Evolutionary conservation across 1,284 basidiomycete genomes (phyloP).

Genomic region (Porodaedalea pini): DNA sequence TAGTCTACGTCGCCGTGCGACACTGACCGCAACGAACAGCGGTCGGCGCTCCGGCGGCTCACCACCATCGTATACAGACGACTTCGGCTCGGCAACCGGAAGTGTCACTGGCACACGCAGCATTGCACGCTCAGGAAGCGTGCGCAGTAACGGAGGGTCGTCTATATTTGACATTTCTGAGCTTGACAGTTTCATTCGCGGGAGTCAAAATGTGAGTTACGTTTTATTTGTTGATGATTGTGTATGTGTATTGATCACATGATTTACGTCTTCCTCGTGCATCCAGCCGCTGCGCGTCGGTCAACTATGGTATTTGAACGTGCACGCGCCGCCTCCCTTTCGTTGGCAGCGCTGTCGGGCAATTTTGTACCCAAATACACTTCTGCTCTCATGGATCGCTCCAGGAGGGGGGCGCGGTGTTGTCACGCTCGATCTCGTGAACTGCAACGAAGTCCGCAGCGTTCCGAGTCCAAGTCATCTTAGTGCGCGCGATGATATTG

Average conservation of each 20-base stretch:
- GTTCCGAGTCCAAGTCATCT: conserved; percentile 76
- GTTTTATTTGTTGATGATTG: no score
- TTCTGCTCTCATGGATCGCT: conserved; percentile 80
- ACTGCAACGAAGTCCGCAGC: conserved; percentile 78
- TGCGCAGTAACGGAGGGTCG: conserved; percentile 31
- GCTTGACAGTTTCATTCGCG: conserved; percentile 40
- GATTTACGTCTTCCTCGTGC: conserved; percentile 8
- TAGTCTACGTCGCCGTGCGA: conserved; percentile 57
- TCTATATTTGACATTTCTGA: conserved; percentile 46
- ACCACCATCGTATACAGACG: conserved; percentile 18
- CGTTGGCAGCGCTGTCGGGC: conserved; percentile 84
- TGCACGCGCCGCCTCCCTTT: conserved; percentile 75
- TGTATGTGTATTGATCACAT: conserved; percentile 26
- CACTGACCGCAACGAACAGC: conserved; percentile 30
- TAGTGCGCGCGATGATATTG: conserved; percentile 75
- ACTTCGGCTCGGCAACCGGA: conserved; percentile 7
- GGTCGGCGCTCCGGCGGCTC: conserved; percentile 9
- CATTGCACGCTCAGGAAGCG: conserved; percentile 15
- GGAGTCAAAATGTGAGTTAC: conserved; percentile 47
- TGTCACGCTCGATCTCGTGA: conserved; percentile 78
- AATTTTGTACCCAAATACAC: conserved; percentile 72
- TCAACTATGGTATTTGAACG: conserved; percentile 84
- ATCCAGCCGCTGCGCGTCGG: conserved; percentile 76
- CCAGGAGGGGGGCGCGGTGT: conserved; percentile 73
- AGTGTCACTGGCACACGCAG: conserved; percentile 7